Evolutionary conservation across 1,284 basidiomycete genomes (phyloP), one percentile per base, ranked within the genome.

Genomic region (Ceratobasidium sp.): DNA sequence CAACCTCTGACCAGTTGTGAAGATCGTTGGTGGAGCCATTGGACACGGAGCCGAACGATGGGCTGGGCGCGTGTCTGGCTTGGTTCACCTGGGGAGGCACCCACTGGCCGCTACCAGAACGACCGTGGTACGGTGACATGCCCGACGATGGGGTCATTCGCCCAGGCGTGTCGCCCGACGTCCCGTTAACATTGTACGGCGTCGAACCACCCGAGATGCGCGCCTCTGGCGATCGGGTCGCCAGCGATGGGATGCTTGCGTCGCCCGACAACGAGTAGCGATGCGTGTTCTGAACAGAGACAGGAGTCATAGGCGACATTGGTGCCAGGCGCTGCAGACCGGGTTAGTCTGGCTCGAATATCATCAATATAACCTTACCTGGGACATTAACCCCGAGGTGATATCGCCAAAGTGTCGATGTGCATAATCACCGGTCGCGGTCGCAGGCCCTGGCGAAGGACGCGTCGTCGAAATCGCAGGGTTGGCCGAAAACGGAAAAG

Each of bases 51-150:
- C 66, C 66, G 28, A 69, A 69, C 44, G 66, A 69, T 16, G 66
- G 66, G 48, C 66, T 69, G 0, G 66, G 53, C 25, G 66, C 66
- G 28, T 69, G 66, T 59, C 66, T 54, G 38, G 66, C 66, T 69
- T 69, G 66, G 54, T 33, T 59, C 23, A 69, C 63, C 30, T 66
- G 63, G 18, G 63, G 63, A 23, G 63, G 63, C 16, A 66, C 66
- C 66, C 66, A 69, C 42, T 69, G 66, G 66, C 66, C 66, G 54
- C 66, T 69, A 36, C 66, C 66, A 48, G 66, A 69, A 69, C 66
- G 66, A 30, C 40, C 66, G 48, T 69, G 66, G 66, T 51, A 69
- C 23, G 66, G 53, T 18, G 53, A 59, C 49, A 66, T 51, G 4
- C 9, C 36, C 54, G 66, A 56, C 30, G 62, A 64, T 11, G 64